Evolutionary conservation across 169 alveolate species (phyloP).

Genomic region (Toxoplasma gondii): DNA sequence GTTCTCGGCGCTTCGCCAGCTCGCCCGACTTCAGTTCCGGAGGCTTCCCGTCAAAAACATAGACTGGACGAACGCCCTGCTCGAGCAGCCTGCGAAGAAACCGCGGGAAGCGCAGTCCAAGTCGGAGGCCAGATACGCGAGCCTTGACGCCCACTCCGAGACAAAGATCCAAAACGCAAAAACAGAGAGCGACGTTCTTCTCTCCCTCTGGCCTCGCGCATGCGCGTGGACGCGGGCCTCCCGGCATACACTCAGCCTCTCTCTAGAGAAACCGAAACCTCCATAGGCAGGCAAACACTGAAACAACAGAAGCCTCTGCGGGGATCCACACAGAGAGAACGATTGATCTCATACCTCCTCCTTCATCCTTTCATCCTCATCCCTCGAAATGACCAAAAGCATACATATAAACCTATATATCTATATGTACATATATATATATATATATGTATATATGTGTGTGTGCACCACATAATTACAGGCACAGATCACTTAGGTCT

Average conservation of each 20-base stretch:
- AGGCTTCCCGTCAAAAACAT: constrained; percentile 99
- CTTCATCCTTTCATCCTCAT: no score
- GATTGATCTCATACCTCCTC: no score
- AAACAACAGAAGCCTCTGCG: no score
- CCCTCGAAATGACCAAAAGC: no score
- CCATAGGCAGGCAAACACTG: no score
- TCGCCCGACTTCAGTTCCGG: constrained; percentile 90
- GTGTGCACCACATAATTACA: not conserved
- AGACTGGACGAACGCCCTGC: constrained; percentile 94
- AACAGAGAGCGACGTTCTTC: not conserved
- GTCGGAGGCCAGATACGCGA: not conserved
- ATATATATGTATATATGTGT: not conserved
- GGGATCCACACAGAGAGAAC: no score
- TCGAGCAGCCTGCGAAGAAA: constrained; percentile 71
- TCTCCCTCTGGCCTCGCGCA: no score
- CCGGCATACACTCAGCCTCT: no score
- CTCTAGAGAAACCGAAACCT: no score
- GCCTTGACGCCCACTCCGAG: not conserved
- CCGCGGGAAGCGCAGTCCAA: constrained; percentile 36
- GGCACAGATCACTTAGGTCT: no score
- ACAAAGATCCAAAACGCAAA: not conserved
- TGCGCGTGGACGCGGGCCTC: no score
- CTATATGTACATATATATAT: not conserved
- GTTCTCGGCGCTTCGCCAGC: constrained; percentile 86
- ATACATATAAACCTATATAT: not conserved